Evolutionary conservation across 306 rosid genomes (phyloP).

Genomic region (Cotoneaster glaucophyllus): DNA sequence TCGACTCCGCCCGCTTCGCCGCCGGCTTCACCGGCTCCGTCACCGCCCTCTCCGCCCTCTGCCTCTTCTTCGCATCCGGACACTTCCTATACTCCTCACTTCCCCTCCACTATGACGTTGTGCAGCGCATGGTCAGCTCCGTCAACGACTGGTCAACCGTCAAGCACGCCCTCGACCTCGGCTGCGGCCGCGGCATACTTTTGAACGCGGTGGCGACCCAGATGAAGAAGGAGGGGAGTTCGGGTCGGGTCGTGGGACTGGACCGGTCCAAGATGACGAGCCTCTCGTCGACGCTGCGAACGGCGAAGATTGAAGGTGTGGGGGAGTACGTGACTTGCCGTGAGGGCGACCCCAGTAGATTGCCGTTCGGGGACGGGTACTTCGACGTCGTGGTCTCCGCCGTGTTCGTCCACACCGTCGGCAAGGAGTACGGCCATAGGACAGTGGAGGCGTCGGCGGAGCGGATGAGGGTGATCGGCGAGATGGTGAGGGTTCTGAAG

Average conservation of each 20-base stretch:
- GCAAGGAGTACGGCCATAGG: conserved; percentile 71
- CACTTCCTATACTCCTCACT: conserved; percentile 92
- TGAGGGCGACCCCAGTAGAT: conserved; percentile 76
- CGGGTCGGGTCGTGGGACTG: conserved; percentile 88
- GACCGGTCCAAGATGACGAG: conserved; percentile 58
- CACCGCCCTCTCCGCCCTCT: conserved; percentile 68
- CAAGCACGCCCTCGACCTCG: conserved; percentile 85
- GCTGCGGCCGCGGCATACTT: conserved; percentile 94
- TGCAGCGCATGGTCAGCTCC: conserved; percentile 72
- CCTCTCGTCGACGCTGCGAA: conserved; percentile 44
- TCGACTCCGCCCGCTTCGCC: conserved; percentile 63
- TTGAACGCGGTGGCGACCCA: conserved; percentile 92
- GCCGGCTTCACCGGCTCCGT: conserved; percentile 87
- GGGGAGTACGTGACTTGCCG: conserved; percentile 94
- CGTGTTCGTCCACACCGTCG: conserved; percentile 85
- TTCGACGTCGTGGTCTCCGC: conserved; percentile 96
- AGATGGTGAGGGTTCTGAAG: conserved; percentile 81
- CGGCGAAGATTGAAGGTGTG: conserved; percentile 79
- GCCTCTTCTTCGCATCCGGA: conserved; percentile 83
- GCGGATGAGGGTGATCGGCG: conserved; percentile 90
- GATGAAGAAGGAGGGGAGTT: conserved; percentile 79
- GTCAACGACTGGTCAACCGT: conserved; percentile 93
- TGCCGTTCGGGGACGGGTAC: conserved; percentile 83
- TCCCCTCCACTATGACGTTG: conserved; percentile 86
- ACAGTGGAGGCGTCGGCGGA: conserved; percentile 94